phyloP scores from a whole-genome alignment of 768 basidiomycete genomes.

The Termitomyces sp. region DNA sequence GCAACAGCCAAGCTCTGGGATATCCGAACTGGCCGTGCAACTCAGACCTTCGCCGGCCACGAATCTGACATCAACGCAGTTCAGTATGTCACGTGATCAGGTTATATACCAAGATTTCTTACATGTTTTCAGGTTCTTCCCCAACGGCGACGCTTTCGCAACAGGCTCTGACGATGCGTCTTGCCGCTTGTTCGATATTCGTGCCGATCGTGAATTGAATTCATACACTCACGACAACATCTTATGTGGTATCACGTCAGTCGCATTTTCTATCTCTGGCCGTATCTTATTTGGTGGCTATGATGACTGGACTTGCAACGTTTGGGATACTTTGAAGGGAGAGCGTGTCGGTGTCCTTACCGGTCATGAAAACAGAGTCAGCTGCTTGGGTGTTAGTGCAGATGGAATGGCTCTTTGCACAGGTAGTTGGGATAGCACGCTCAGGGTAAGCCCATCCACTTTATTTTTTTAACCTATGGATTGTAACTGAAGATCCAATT shows the following conservation, averaged over 20 bases:
- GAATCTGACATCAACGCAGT: conserved; percentile 99
- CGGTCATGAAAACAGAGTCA: conserved; percentile 97
- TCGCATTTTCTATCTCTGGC: conserved; percentile 97
- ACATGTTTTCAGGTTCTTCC: conserved; percentile 79
- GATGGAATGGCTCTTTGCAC: conserved; percentile 99
- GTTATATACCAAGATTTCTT: conserved; percentile 7
- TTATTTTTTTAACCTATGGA: neutral
- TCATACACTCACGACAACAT: conserved; percentile 98
- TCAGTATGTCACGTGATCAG: conserved; percentile 56
- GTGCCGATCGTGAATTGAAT: conserved; percentile 96
- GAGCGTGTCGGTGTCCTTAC: conserved; percentile 97
- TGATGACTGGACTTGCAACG: conserved; percentile 99
- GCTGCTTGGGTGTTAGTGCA: conserved; percentile 90
- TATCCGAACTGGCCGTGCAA: conserved; percentile 94
- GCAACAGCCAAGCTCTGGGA: conserved; percentile 99
- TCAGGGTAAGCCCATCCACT: conserved; percentile 61
- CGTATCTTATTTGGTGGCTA: conserved; percentile 98
- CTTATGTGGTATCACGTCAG: conserved; percentile 97
- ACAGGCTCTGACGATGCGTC: conserved; percentile 99
- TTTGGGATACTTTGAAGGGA: conserved; percentile 98
- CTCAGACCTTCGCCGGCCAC: conserved; percentile 97
- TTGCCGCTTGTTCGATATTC: conserved; percentile 95
- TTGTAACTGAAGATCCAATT: conserved; percentile 13
- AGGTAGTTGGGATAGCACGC: conserved; percentile 96
- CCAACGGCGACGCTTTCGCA: conserved; percentile 98